Conservation (phyloP, 495 filamentous ascomycete species). For the Friedmanniomyces endolithicus region DNA sequence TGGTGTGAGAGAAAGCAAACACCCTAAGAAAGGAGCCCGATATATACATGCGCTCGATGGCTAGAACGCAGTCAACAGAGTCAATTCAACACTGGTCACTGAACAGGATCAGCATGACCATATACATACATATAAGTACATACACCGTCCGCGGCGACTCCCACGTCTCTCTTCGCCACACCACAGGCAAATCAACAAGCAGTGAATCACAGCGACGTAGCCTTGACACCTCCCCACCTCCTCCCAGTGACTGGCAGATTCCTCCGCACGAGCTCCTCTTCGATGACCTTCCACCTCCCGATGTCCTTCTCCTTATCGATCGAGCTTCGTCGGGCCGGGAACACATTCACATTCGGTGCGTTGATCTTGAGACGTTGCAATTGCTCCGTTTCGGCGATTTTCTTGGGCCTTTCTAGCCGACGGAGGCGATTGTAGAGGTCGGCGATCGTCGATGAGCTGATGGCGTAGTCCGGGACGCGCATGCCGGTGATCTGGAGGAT, state of each 20-base stretch:
- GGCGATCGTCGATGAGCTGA: conserved; percentile 41
- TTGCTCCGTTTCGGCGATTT: conserved; percentile 34
- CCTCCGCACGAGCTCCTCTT: conserved; percentile 52
- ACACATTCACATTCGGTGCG: conserved; percentile 61
- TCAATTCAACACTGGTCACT: neutral
- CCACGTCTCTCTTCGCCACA: neutral
- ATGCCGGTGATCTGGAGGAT: conserved; percentile 64
- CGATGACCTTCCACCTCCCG: conserved; percentile 77
- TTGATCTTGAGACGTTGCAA: conserved; percentile 32
- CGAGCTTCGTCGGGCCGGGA: conserved; percentile 44
- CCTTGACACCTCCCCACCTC: conserved; percentile 1
- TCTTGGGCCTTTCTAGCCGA: conserved; percentile 47
- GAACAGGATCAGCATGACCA: neutral
- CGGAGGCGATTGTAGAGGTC: conserved; percentile 43
- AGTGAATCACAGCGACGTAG: neutral
- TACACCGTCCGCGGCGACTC: neutral
- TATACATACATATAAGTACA: conserved; percentile 1
- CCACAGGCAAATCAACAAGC: neutral
- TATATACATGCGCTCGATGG: neutral
- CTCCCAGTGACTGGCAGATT: conserved; percentile 31
- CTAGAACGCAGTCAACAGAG: neutral
- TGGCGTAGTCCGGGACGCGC: conserved; percentile 54
- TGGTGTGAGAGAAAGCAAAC: no score
- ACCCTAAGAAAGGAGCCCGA: no score
- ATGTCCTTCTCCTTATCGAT: conserved; percentile 60